Conservation (phyloP, 768 basidiomycete genomes). For the Psilocybe subaeruginosa region DNA sequence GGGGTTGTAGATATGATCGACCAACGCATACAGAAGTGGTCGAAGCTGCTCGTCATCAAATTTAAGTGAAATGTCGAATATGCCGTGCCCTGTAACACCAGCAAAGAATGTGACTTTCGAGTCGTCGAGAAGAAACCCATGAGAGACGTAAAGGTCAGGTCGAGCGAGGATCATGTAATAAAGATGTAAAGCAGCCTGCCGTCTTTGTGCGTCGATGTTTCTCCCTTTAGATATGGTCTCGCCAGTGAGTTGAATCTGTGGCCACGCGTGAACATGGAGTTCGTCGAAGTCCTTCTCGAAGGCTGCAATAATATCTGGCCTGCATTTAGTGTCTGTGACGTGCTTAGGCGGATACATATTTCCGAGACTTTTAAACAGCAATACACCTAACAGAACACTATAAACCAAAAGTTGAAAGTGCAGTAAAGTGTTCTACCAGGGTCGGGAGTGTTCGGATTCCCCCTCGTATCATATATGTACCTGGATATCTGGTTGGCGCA, state of each 20-base stretch:
- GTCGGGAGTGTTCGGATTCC: too few species aligned
- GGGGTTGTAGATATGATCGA: neutral
- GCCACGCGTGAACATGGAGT: neutral
- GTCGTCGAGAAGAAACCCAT: neutral
- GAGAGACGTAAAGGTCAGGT: neutral
- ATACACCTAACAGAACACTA: too few species aligned
- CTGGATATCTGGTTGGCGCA: too few species aligned
- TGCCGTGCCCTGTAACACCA: neutral
- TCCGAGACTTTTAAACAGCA: too few species aligned
- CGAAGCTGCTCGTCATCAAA: neutral
- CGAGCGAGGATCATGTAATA: neutral
- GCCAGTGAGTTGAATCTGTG: neutral
- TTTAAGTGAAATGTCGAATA: neutral
- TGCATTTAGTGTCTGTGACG: too few species aligned
- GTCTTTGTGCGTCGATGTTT: neutral
- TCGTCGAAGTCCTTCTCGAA: too few species aligned
- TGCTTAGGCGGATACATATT: too few species aligned
- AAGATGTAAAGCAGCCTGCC: neutral
- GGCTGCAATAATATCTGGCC: too few species aligned
- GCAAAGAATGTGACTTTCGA: neutral
- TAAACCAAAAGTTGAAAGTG: too few species aligned
- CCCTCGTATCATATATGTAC: too few species aligned
- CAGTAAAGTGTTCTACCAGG: too few species aligned
- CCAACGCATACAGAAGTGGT: slow-evolving; percentile 1
- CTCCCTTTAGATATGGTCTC: neutral